phyloP scores from a whole-genome alignment of 2,329 filamentous ascomycete genomes.

The Aspergillus fischeri region DNA sequence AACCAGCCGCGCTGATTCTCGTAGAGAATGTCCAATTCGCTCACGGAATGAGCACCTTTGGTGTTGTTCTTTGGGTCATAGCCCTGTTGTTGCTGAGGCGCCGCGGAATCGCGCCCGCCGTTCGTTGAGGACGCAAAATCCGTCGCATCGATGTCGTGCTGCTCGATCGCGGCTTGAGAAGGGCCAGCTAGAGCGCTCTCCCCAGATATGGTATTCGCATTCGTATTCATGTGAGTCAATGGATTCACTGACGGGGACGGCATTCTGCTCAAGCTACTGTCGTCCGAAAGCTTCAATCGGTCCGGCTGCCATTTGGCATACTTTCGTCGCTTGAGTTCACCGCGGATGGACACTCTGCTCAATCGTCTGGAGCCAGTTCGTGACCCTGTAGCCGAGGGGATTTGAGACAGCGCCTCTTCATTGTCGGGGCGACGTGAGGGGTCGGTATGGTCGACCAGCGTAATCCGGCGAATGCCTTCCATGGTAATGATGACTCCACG shows the following conservation, averaged over 20 bases:
- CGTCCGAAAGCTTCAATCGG: conserved; percentile 47
- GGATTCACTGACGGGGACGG: conserved; percentile 6
- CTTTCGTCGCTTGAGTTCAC: conserved; percentile 39
- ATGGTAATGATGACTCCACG: conserved; percentile 13
- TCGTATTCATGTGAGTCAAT: conserved; percentile 8
- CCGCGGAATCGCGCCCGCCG: not conserved
- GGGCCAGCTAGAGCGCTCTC: conserved; percentile 1
- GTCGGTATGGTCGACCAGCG: conserved; percentile 40
- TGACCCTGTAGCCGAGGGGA: conserved; percentile 6
- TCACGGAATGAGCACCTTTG: conserved; percentile 23
- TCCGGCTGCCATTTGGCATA: conserved; percentile 53
- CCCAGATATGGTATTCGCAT: conserved; percentile 4
- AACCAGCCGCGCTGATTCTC: conserved; percentile 93
- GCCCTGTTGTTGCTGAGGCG: not conserved
- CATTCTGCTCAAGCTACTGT: conserved; percentile 7
- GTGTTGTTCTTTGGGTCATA: not conserved
- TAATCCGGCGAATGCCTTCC: conserved; percentile 26
- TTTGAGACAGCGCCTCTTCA: conserved; percentile 16
- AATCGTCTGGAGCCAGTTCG: conserved; percentile 18
- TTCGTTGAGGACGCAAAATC: conserved; percentile 12
- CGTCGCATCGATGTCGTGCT: conserved; percentile 10
- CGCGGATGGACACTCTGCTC: conserved; percentile 31
- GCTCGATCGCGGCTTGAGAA: not conserved
- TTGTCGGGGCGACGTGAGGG: conserved; percentile 21
- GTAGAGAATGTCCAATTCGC: conserved; percentile 79